A percentile compares a stretch with the other conserved stretches of the same genome.
These are phyloP conservation scores for Beta macrorhiza DNA, from an alignment of 179 eudicot species.

Conservation along the genomic window DNA sequence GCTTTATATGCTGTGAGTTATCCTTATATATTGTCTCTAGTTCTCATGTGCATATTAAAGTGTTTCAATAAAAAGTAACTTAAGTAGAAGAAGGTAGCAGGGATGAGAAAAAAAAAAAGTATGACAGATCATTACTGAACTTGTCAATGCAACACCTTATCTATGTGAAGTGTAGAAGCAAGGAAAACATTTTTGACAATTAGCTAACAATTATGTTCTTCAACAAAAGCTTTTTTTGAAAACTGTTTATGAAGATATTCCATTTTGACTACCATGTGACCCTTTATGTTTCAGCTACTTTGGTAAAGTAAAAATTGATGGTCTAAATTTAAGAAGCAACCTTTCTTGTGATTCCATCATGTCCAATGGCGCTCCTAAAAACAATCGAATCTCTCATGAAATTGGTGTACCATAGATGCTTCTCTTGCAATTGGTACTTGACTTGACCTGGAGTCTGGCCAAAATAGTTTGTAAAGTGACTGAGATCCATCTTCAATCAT, in stretches of 20 bases:
- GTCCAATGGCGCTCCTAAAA: constrained; percentile 1
- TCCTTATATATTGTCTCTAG: neutral
- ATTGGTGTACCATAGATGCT: neutral
- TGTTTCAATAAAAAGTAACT: neutral
- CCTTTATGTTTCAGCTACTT: neutral
- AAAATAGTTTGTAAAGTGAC: neutral
- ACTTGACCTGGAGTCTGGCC: neutral
- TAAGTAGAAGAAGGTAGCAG: neutral
- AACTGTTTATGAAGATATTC: constrained; percentile 1
- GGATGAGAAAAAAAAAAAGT: neutral
- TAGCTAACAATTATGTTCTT: constrained; percentile 8
- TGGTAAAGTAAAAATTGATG: neutral
- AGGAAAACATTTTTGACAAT: neutral
- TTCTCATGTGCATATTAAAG: neutral
- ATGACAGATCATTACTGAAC: neutral
- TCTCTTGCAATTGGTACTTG: neutral
- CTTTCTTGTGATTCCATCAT: constrained; percentile 7
- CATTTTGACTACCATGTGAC: constrained; percentile 15
- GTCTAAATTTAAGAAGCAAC: neutral
- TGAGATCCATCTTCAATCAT: neutral
- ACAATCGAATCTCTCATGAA: constrained; percentile 1
- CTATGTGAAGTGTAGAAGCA: neutral
- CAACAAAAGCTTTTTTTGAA: neutral
- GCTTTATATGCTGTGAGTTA: neutral
- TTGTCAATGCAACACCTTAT: neutral